Percentiles rank a stretch among this genome's conserved stretches.
Conservation (phyloP, 2,329 filamentous ascomycete genomes). For the Colletotrichum sp. region DNA sequence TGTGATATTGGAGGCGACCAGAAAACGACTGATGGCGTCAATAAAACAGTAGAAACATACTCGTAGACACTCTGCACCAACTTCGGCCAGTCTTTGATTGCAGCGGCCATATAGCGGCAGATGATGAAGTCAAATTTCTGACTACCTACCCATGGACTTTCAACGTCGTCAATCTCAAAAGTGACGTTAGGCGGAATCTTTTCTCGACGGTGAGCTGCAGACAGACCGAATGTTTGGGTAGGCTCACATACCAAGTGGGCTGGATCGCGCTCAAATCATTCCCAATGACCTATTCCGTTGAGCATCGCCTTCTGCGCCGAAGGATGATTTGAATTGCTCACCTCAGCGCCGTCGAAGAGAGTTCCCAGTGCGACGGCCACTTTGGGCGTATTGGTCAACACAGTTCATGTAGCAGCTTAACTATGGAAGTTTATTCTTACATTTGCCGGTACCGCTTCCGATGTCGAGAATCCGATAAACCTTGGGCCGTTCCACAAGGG, state of each 20-base stretch:
- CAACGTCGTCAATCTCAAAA: slow-evolving; percentile 41
- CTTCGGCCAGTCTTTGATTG: slow-evolving; percentile 35
- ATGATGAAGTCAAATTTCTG: slow-evolving; percentile 40
- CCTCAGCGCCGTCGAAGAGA: not conserved
- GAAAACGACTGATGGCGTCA: not conserved
- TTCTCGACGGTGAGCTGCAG: not conserved
- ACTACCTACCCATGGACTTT: slow-evolving; percentile 29
- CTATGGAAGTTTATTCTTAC: slow-evolving; percentile 26
- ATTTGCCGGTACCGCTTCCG: slow-evolving; percentile 66
- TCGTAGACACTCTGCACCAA: slow-evolving; percentile 27
- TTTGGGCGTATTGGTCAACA: not conserved
- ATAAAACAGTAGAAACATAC: not conserved
- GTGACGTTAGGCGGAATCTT: slow-evolving; percentile 37
- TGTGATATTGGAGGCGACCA: not conserved
- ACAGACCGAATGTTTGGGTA: no score
- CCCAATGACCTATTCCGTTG: slow-evolving; percentile 37
- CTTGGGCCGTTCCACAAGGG: not conserved
- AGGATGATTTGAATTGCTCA: not conserved
- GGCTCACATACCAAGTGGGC: slow-evolving; percentile 25
- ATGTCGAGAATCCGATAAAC: slow-evolving; percentile 56
- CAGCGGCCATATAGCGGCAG: slow-evolving; percentile 34
- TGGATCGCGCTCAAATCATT: slow-evolving; percentile 36
- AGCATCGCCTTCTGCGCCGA: no score
- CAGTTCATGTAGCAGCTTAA: no score
- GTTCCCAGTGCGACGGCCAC: slow-evolving; percentile 45